Evolutionary conservation across 257 asterid genomes (phyloP).

Genomic region (Solanum bulbocastanum): DNA sequence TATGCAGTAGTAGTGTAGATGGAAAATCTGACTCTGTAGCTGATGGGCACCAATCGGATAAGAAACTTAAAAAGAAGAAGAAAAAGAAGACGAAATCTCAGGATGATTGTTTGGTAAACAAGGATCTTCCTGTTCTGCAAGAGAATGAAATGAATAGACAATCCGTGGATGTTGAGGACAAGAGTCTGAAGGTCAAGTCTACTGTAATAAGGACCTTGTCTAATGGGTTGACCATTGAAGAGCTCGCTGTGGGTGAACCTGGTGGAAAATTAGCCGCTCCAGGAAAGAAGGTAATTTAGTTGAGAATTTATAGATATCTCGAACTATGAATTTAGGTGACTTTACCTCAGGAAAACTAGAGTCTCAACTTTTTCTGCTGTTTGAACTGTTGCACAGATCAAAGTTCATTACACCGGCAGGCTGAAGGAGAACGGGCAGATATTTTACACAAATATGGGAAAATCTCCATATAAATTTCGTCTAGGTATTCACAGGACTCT

Average conservation of each 20-base stretch:
- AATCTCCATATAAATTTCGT: conserved; percentile 37
- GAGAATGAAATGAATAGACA: conserved; percentile 15
- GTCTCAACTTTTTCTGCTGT: not conserved
- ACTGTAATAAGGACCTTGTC: conserved; percentile 38
- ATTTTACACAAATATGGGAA: conserved; percentile 46
- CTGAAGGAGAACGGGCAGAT: conserved; percentile 50
- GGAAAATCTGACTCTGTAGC: conserved; percentile 12
- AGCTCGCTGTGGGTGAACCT: conserved; percentile 43
- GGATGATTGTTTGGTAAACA: conserved; percentile 4
- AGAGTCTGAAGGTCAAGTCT: conserved; percentile 9
- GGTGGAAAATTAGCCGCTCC: conserved; percentile 61
- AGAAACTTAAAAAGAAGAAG: conserved; percentile 36
- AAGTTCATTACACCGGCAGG: conserved; percentile 49
- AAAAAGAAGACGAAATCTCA: conserved; percentile 28
- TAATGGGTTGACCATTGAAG: conserved; percentile 72
- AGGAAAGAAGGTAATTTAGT: conserved; percentile 50
- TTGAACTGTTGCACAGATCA: conserved; percentile 41
- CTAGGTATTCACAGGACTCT: conserved; percentile 36
- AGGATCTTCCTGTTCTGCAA: conserved; percentile 4
- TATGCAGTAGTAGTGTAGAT: conserved; percentile 18
- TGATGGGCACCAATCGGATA: conserved; percentile 24
- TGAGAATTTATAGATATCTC: not conserved
- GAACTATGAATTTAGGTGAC: not conserved
- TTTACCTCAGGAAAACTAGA: not conserved
- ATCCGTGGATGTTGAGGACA: conserved; percentile 10